Conservation (phyloP, 2,329 filamentous ascomycete species). For the Rutstroemia sp. region DNA sequence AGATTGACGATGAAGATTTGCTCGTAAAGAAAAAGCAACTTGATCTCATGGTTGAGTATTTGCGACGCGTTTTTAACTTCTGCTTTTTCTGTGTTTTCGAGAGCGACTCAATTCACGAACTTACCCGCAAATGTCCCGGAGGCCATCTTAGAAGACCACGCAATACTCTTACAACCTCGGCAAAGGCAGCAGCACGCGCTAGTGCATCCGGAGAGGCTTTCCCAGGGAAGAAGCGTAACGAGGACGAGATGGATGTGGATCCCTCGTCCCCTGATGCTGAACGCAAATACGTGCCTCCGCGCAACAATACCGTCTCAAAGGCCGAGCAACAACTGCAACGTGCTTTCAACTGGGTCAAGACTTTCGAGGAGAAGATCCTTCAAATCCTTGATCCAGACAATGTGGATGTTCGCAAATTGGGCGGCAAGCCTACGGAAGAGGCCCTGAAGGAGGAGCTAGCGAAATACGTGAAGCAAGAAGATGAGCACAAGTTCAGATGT, state of each 20-base stretch:
- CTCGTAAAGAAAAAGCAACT: conserved; percentile 93
- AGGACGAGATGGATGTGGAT: conserved; percentile 45
- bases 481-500: conserved; percentile 94
- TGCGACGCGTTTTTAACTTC: conserved; percentile 95
- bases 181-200: conserved; percentile 77
- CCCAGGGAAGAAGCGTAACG: conserved; percentile 70
- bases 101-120: conserved; percentile 91
- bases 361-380: conserved; percentile 92
- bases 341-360: conserved; percentile 98
- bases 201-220: conserved; percentile 79
- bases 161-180: conserved; percentile 73
- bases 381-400: conserved; percentile 88
- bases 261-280: conserved; percentile 60
- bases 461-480: conserved; percentile 93
- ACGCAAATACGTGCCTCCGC: conserved; percentile 53
- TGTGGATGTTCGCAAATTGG: conserved; percentile 82
- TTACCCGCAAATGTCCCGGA: conserved; percentile 91
- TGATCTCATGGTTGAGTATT: conserved; percentile 90
- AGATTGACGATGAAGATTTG: conserved; percentile 83
- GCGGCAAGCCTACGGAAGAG: conserved; percentile 80
- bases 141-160: conserved; percentile 92
- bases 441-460: conserved; percentile 76
- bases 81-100: conserved; percentile 99
- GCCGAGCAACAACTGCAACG: conserved; percentile 86
- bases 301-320: conserved; percentile 56